Base-by-base conservation (phyloP, 495 filamentous ascomycete species). In the Letharia columbiana region DNA sequence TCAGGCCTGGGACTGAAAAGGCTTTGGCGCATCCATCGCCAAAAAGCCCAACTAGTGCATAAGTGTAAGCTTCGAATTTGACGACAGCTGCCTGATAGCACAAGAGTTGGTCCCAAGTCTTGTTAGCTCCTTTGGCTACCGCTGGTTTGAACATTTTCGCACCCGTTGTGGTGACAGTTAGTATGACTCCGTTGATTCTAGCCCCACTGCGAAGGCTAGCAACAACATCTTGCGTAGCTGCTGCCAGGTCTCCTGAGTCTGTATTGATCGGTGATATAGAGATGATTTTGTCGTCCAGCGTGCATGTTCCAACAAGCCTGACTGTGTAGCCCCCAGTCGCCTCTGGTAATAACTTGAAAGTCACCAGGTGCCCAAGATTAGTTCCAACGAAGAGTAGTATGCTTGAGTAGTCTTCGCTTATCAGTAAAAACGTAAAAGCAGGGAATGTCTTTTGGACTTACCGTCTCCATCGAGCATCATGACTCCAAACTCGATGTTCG, bases 341-440 rank as follows among this genome's bases (percentile, higher is more conserved):
- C 11, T 85, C 79, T 4, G 94, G 94, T 11, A 98, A 77, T 23
- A 98, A 79, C 76, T 94, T 96, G 77, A 98, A 92, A 0, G 94
- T 97, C 28, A 85, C 85, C 40, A 97, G 77, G 65, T 87, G 87
- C 31, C 94, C 94, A 45, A 85, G 71, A 70, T 88, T 92, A 0
- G 93, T 98, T 13, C 95, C 94, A 6, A 94, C 88, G 71, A 97
- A 96, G 69, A 92, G 88, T 58, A 88, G 86, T 63, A 98, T 96
- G 69, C 90, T 96, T 10, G 93, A 96, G 71, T 96, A 98, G 67
- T 90, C 88, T 84, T 62, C 15, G 61, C 39, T 39, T 59, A 41
- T 60, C 9, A 60, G 78, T 66, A 44, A 37, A 3, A 13, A 23
- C 35, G n/a, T 2, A 18, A 42, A 20, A 15, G 6, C 37, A 0